Percentiles rank a stretch among this genome's conserved stretches.
These are phyloP conservation scores for Phylloporus arenicola DNA, from an alignment of 768 basidiomycete species.

Conservation along the genomic window DNA sequence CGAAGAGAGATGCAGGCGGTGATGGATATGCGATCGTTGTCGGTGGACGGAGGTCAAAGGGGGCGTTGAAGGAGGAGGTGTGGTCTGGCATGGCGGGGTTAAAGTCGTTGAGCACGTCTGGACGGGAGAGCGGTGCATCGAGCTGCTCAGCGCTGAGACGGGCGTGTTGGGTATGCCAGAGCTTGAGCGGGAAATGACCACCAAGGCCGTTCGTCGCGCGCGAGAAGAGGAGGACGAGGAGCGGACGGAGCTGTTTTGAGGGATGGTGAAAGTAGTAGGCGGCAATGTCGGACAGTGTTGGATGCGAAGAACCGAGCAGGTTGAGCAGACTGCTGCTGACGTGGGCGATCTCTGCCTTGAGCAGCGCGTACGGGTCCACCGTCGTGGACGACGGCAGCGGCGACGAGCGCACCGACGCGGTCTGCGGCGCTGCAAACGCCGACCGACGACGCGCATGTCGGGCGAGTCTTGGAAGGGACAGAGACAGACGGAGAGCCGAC, in stretches of 20 bases:
- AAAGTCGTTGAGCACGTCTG: constrained; percentile 85
- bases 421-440: constrained; percentile 31
- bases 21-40: constrained; percentile 21
- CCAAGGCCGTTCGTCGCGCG: constrained; percentile 93
- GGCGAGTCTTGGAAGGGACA: constrained; percentile 1
- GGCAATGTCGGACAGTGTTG: constrained; percentile 80
- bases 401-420: constrained; percentile 11
- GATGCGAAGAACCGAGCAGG: constrained; percentile 85
- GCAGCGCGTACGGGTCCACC: constrained; percentile 62
- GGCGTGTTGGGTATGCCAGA: constrained; percentile 57
- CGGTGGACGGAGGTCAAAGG: constrained; percentile 46
- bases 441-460: constrained; percentile 33
- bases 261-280: constrained; percentile 88
- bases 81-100: constrained; percentile 84
- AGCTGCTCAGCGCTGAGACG: constrained; percentile 55
- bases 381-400: constrained; percentile 16
- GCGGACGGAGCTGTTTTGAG: constrained; percentile 86
- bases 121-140: constrained; percentile 71
- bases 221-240: constrained; percentile 83
- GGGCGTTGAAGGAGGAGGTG: constrained; percentile 58
- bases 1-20: constrained; percentile 20
- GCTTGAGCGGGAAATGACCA: constrained; percentile 51
- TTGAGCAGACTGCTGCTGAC: constrained; percentile 68
- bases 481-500: constrained; percentile 16
- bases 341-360: constrained; percentile 66